A percentile compares a stretch with the other conserved stretches of the same genome.
These are phyloP conservation scores for Ophiocordyceps unilateralis DNA, from an alignment of 2,329 filamentous ascomycete species.

Conservation along the genomic window DNA sequence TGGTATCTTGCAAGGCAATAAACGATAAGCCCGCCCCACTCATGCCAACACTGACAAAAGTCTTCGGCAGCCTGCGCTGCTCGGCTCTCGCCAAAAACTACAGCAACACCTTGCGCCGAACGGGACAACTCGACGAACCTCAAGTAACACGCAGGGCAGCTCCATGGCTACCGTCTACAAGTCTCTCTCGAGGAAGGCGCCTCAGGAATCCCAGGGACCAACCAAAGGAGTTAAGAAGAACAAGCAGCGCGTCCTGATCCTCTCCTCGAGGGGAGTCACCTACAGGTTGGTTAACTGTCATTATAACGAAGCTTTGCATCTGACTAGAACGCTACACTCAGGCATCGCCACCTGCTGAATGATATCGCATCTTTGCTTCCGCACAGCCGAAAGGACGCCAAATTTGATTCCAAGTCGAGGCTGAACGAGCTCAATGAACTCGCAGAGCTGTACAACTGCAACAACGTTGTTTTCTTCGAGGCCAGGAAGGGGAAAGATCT, in stretches of 20 bases:
- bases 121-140: too few species aligned
- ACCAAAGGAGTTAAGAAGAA: slow-evolving; percentile 39
- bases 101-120: neutral
- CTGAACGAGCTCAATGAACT: slow-evolving; percentile 65
- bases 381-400: slow-evolving; percentile 84
- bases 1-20: too few species aligned
- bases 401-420: slow-evolving; percentile 92
- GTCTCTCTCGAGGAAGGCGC: slow-evolving; percentile 44
- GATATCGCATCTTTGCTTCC: slow-evolving; percentile 80
- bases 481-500: slow-evolving; percentile 87
- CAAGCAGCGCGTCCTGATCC: slow-evolving; percentile 67
- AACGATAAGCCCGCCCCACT: too few species aligned
- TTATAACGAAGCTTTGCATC: neutral
- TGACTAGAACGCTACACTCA: slow-evolving; percentile 15
- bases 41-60: neutral
- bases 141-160: neutral
- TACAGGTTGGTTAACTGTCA: slow-evolving; percentile 41
- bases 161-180: slow-evolving; percentile 57
- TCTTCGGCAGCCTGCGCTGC: neutral
- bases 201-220: slow-evolving; percentile 29
- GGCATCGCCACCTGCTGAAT: slow-evolving; percentile 83
- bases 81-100: neutral
- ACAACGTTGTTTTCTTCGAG: slow-evolving; percentile 90
- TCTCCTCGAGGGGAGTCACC: slow-evolving; percentile 85
- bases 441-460: slow-evolving; percentile 71